Base-by-base conservation (phyloP, 768 basidiomycete genomes). In the Exidia glandulosa region DNA sequence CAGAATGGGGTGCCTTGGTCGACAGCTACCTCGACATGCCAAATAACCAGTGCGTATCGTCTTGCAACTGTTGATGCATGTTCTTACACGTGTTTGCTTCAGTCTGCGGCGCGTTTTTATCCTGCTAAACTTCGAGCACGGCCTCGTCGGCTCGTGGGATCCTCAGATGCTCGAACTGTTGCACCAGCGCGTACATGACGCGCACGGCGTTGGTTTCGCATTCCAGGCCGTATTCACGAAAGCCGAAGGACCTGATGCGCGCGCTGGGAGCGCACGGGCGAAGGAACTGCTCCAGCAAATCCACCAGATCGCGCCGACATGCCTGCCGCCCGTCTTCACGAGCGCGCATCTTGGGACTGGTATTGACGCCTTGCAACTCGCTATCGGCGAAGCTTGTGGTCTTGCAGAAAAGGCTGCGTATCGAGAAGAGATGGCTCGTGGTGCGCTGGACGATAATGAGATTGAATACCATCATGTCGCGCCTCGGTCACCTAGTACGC, bases 221-320 rank as follows among this genome's bases (percentile, higher is more conserved):
- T 60, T 90, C 1, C 88, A 90, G 65, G 77, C 86, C 1, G 73
- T 90, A 60, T 79, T 90, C 64, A 89, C 88, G 47, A 89, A 88
- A 70, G 78, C 76, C 1, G 50, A 54, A 29, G 50, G 50, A 6
- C 50, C 27, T 7, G 88, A 90, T 68, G 71, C 71, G 3, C 73
- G 87, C 3, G 71, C 75, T 2, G 45, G 19, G 45, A 48, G 58
- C 27, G 25, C 4, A 5, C 25, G 25, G 6, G 16, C 63, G 13
- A 65, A 70, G 7, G 65, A 74, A 29, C 69, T 78, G 2, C 75
- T 72, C 59, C 68, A 74, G 57, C 75, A 79, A 29, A 82, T 90
- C 63, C 81, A 78, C 66, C 73, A 78, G 31, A 66, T 68, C 1
- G 74, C 77, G 6, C 84, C 87, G 5, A 76, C 83, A 3, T 89